These are phyloP conservation scores for Penicillium paneum DNA, from an alignment of 2,329 filamentous ascomycete genomes.

Conservation along the genomic window DNA sequence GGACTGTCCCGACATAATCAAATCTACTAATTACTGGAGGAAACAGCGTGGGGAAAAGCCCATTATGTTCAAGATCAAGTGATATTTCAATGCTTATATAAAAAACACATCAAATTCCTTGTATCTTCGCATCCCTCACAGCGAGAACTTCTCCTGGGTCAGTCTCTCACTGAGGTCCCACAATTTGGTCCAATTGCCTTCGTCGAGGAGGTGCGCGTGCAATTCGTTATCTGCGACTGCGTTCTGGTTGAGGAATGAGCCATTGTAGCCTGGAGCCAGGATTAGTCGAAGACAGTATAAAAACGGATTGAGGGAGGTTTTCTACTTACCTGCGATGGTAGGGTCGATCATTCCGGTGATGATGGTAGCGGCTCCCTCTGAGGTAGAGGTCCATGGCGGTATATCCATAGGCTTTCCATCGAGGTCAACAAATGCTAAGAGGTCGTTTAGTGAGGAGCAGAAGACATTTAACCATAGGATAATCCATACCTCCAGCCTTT, in stretches of 20 bases:
- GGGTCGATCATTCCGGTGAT: slow-evolving; percentile 26
- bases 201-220: slow-evolving; percentile 23
- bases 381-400: slow-evolving; percentile 18
- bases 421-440: slow-evolving; percentile 7
- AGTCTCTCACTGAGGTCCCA: slow-evolving; percentile 34
- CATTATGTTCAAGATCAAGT: background rate
- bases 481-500: slow-evolving; percentile 7
- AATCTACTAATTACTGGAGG: slow-evolving; percentile 27
- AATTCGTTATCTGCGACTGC: slow-evolving; percentile 22
- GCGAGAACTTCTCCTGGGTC: slow-evolving; percentile 27
- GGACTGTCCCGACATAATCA: slow-evolving; percentile 27
- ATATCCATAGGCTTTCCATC: slow-evolving; percentile 17
- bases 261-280: background rate
- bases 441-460: background rate
- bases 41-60: slow-evolving; percentile 21
- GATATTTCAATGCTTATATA: background rate
- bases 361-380: slow-evolving; percentile 22
- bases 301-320: background rate
- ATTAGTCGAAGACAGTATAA: background rate
- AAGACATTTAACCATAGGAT: background rate
- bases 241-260: slow-evolving; percentile 18
- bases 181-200: slow-evolving; percentile 25
- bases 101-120: background rate
- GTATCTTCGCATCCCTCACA: background rate
- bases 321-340: slow-evolving; percentile 17